A percentile compares a stretch with the other conserved stretches of the same genome.
Evolutionary conservation across 257 asterid genomes (phyloP).

Genomic region (Cruciata laevipes): DNA sequence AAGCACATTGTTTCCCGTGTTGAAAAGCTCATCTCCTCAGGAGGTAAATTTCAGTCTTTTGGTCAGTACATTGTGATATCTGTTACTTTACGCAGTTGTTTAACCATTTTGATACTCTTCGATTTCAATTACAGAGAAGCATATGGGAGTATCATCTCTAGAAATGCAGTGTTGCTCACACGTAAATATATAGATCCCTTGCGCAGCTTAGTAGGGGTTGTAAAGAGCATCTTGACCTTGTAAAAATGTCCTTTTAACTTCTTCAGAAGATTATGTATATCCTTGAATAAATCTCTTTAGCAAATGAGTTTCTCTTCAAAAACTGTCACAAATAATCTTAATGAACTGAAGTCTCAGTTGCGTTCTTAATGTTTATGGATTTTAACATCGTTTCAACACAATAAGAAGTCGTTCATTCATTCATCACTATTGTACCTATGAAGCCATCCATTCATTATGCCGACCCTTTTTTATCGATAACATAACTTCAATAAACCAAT

Average conservation of each 20-base stretch:
- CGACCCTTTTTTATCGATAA: too few species aligned
- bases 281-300: not conserved
- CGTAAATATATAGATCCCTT: not conserved
- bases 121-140: slow-evolving; percentile 34
- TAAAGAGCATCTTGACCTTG: not conserved
- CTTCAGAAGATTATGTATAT: not conserved
- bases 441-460: too few species aligned
- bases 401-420: too few species aligned
- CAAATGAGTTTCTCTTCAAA: not conserved
- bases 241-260: not conserved
- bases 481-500: too few species aligned
- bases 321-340: not conserved
- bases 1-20: slow-evolving; percentile 84
- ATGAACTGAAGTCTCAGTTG: too few species aligned
- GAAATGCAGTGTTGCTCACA: not conserved
- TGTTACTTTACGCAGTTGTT: not conserved
- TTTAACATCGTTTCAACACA: too few species aligned
- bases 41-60: slow-evolving; percentile 42
- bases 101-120: not conserved
- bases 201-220: not conserved
- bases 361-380: too few species aligned
- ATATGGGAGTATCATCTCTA: slow-evolving; percentile 20
- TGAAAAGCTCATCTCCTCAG: slow-evolving; percentile 76
- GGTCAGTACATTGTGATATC: not conserved
- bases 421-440: too few species aligned